Base-by-base conservation (phyloP, 2,329 filamentous ascomycete species). In the Chaetothyriales sp. region DNA sequence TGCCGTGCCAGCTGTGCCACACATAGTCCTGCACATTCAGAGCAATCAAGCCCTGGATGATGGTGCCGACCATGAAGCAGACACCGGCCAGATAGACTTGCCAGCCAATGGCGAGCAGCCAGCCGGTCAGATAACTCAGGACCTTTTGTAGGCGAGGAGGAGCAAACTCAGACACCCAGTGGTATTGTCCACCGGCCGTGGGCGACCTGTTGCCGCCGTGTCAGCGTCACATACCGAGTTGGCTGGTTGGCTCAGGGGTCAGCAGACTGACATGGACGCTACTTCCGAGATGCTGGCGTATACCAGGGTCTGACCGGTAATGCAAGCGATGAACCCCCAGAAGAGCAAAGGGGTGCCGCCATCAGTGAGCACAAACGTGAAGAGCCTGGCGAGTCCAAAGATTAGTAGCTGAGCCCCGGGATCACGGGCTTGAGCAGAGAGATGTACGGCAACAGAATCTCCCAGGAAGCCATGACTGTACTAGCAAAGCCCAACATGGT, bases 141-240 rank as follows among this genome's bases (percentile, higher is more conserved):
- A 67, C 65, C 25, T 69, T 71, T 50, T 72, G 69, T 15, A 55
- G 64, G 6, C 60, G 60, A 15, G 54, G 62, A 20, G 70, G 70
- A 19, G 71, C 67, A 56, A 74, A 71, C 37, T 71, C 66, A 10
- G 66, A 68, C 2, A 70, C 66, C 66, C 67, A 71, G 51, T 70
- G 67, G 48, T 25, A 25, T 25, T 25, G 22, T 25, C 22, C 69
- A 67, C 55, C 79, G 76, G 1, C 77, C 77, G 19, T 77, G 76
- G 5, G 72, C 70, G 0, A 75, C 79, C 67, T 66, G 60, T 70
- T 47, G 45, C 13, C 40, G 18, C 15, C 15, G 6, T n/a, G 18
- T 46, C 5, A 47, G 22, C 22, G 3, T 25, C 22, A 25, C 22
- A 25, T 6, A 25, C 22, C 22, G 22, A 25, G 22, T 25, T 25